Evolutionary conservation across 2,329 filamentous ascomycete species (phyloP).

Genomic region (Penicillium sp.): DNA sequence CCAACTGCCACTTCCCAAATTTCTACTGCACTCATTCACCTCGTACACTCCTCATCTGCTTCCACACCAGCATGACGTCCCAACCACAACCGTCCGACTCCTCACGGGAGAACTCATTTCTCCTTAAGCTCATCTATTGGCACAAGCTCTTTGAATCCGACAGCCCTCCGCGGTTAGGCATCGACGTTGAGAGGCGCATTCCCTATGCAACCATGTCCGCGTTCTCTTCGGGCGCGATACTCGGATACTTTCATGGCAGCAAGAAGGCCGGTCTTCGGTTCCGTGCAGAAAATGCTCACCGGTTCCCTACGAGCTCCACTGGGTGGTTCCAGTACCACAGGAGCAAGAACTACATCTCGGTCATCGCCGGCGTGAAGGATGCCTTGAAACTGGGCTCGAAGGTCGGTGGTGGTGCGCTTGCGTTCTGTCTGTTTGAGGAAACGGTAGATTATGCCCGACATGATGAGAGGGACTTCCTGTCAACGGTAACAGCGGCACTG

Average conservation of each 20-base stretch:
- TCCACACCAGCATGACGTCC: constrained; percentile 14
- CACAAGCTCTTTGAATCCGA: constrained; percentile 37
- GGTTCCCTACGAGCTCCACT: constrained; percentile 71
- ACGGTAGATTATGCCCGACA: constrained; percentile 64
- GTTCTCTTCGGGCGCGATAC: constrained; percentile 61
- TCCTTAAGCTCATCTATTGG: constrained; percentile 33
- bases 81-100: constrained; percentile 6
- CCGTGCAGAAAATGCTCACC: constrained; percentile 92
- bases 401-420: constrained; percentile 65
- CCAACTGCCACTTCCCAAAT: constrained; percentile 6
- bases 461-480: constrained; percentile 66
- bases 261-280: constrained; percentile 74
- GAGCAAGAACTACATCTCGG: constrained; percentile 86
- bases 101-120: constrained; percentile 16
- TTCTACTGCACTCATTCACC: constrained; percentile 7
- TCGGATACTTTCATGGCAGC: constrained; percentile 69
- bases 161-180: constrained; percentile 49
- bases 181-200: constrained; percentile 61
- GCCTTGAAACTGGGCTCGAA: constrained; percentile 68
- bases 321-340: constrained; percentile 99
- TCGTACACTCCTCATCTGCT: background rate
- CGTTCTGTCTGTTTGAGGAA: constrained; percentile 79
- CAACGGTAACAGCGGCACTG: constrained; percentile 75
- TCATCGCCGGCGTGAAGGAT: constrained; percentile 70
- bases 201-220: constrained; percentile 59